Evolutionary conservation across 305 asterid species (phyloP), one percentile per base, ranked within the genome.

Genomic region (Caryopteris hybrid): DNA sequence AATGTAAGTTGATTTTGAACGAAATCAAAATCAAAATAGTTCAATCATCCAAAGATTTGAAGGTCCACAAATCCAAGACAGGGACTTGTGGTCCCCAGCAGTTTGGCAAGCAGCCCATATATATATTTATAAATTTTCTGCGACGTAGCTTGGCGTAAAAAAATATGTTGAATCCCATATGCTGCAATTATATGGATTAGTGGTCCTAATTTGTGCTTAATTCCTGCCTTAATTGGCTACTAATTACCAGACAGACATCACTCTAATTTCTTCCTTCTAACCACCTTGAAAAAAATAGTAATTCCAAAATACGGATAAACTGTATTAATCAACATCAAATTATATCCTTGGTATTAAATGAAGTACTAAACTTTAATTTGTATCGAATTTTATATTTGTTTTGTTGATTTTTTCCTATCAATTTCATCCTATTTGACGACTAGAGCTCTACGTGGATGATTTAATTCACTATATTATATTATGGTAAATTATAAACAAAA

Each of bases 21-120:
- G 11, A 11, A 39, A n/a, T n/a, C n/a, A n/a, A 65, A 64, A 55
- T 17, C 9, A 11, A 53, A 69, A 27, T 56, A 20, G 50, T 42
- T 70, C 18, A 72, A 60, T 68, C 71, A 64, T 38, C 47, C 61
- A 66, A 5, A 65, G 75, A 81, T 75, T 60, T 39, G 76, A 51
- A 61, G 81, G 81, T 47, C 81, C 79, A 78, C 80, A 66, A 78
- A 78, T 78, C 81, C 80, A 78, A 23, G 77, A 74, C 48, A 75
- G 25, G 46, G 81, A 72, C 83, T 61, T 65, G 80, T 77, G 80
- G 79, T 61, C 27, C 86, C 78, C 64, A 10, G 34, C 29, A 34
- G 66, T 75, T 71, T 69, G 79, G 75, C 68, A 58, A 70, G 23
- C 69, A 70, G 64, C 10, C 0, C 14, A 56, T 66, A 13, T 17